Evolutionary conservation across 148 eudicot species (phyloP).

Genomic region (Rhododendron ferrugineum): DNA sequence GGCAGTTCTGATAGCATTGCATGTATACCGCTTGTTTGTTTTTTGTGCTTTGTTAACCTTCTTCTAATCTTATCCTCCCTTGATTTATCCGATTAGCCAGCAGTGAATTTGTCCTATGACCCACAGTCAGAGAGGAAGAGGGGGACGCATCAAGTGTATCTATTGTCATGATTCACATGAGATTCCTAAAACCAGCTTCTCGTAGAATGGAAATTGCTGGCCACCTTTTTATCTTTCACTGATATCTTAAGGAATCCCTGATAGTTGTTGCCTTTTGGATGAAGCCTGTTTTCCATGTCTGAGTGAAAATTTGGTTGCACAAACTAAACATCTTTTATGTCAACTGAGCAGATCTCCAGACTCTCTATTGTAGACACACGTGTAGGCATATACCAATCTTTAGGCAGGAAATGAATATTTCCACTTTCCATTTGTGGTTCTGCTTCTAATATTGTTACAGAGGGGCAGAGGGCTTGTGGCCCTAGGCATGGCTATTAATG

Average conservation of each 20-base stretch:
- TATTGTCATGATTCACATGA: neutral
- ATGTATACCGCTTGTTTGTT: neutral
- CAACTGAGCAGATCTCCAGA: too few relatives aligned
- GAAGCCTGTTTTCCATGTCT: neutral
- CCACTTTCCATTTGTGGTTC: neutral
- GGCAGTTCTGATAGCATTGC: neutral
- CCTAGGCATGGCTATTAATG: neutral
- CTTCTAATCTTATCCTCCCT: neutral
- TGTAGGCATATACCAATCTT: neutral
- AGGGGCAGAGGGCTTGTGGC: neutral
- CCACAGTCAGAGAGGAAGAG: neutral
- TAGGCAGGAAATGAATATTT: neutral
- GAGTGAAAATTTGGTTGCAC: neutral
- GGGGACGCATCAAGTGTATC: neutral
- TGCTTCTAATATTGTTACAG: neutral
- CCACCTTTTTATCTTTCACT: neutral
- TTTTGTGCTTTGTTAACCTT: neutral
- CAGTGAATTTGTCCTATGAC: neutral
- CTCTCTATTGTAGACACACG: too few relatives aligned
- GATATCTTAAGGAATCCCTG: neutral
- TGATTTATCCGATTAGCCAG: neutral
- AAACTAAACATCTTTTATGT: neutral
- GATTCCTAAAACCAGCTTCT: neutral
- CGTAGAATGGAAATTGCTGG: neutral
- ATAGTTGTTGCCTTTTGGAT: neutral